Base-by-base conservation (phyloP, 345 rosid species). In the Zanthoxylum bungeanum region DNA sequence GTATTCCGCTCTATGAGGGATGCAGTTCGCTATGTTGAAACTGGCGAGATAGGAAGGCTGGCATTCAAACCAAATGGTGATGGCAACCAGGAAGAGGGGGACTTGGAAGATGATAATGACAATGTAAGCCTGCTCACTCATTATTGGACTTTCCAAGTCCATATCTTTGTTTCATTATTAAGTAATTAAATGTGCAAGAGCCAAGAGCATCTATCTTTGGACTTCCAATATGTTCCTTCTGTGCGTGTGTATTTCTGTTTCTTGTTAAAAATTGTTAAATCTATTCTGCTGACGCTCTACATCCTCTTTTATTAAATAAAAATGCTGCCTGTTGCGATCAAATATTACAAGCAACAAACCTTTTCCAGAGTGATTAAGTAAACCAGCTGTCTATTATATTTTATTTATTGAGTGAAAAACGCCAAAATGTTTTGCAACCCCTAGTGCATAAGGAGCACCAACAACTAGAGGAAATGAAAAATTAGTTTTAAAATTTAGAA, bases 1-100 rank as follows among this genome's bases (percentile, higher is more conserved):
- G 76, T 85, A 68, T 91, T 94, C 78, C 92, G 86, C 50, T 94
- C 98, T 27, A 86, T 91, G 88, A 94, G 73, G 83, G 93, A 82
- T 56, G 97, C 90, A 12, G 80, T 73, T 79, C 87, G 91, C 36
- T 94, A 88, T 84, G 77, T 90, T 76, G 81, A 84, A 60, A 91
- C 91, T 44, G 98, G 94, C 2, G 77, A 78, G 37, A 39, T 81
- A 49, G 92, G 98, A 72, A 79, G 64, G 76, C 79, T 80, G 74
- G 93, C 94, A 2, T 77, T 79, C 78, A 91, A 82, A 66, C 71
- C 84, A 31, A 89, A 81, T 65, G 92, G 79, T 40, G 83, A 52
- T 31, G 69, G 57, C 60, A 70, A 61, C 40, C 31, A 70, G 30
- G 79, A 81, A 62, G 80, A 71, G 71, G 77, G 67, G 60, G 86